Conservation (phyloP, 2,329 filamentous ascomycete species). For the Fusarium caatingaense region DNA sequence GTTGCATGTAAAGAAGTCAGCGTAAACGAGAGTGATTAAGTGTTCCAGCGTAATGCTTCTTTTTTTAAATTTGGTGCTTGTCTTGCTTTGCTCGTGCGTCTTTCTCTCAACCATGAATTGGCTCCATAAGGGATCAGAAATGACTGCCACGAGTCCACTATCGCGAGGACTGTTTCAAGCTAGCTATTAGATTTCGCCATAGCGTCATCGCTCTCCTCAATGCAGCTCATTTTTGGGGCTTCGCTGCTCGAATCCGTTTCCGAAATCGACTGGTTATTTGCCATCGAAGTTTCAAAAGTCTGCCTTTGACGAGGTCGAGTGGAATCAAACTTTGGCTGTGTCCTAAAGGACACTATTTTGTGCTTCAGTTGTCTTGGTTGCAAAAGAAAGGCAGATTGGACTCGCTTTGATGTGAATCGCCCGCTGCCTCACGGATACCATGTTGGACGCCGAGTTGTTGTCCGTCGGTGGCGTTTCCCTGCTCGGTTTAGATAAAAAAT, state of each 20-base stretch:
- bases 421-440: constrained; percentile 36
- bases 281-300: constrained; percentile 43
- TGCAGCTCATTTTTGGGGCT: constrained; percentile 43
- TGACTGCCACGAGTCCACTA: constrained; percentile 46
- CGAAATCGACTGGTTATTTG: constrained; percentile 40
- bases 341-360: constrained; percentile 42
- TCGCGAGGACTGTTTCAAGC: constrained; percentile 51
- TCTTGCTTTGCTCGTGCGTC: constrained; percentile 46
- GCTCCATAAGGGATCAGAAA: constrained; percentile 43
- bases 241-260: constrained; percentile 44
- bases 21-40: constrained; percentile 16
- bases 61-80: constrained; percentile 48
- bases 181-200: constrained; percentile 53
- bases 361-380: constrained; percentile 38
- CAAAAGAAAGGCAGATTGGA: constrained; percentile 45
- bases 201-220: constrained; percentile 51
- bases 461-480: constrained; percentile 34
- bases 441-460: constrained; percentile 34
- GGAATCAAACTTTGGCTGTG: constrained; percentile 47
- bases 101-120: constrained; percentile 42
- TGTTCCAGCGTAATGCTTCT: constrained; percentile 46
- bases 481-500: constrained; percentile 43
- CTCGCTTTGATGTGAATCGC: constrained; percentile 45
- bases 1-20: constrained; percentile 21
- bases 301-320: constrained; percentile 49